Evolutionary conservation across 306 rosid species (phyloP).

Genomic region (Leucaena leucocephala): DNA sequence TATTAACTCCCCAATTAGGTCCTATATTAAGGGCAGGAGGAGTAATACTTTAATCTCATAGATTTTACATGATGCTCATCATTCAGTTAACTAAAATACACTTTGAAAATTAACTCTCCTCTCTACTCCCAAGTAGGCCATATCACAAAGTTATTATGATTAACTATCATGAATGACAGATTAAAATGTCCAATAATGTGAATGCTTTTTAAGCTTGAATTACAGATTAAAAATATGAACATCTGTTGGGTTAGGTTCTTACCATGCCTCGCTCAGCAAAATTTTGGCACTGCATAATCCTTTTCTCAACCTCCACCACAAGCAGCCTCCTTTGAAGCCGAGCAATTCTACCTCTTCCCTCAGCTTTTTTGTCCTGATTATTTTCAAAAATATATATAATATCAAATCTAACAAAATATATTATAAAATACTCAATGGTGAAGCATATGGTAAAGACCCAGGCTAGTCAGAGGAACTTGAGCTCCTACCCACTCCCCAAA

Average conservation of each 20-base stretch:
- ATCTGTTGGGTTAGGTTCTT: slow-evolving; percentile 41
- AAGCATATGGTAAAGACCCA: background rate
- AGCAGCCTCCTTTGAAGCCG: slow-evolving; percentile 83
- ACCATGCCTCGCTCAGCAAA: slow-evolving; percentile 70
- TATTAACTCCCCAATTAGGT: no score
- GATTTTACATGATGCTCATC: background rate
- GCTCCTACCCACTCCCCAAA: no score
- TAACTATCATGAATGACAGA: no score
- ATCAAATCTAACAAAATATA: background rate
- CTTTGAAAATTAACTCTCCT: background rate
- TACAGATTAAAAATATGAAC: background rate
- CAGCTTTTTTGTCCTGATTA: slow-evolving; percentile 84
- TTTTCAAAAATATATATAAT: background rate
- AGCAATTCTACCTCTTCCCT: slow-evolving; percentile 92
- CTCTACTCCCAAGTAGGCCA: background rate
- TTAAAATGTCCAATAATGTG: background rate
- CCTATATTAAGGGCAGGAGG: no score
- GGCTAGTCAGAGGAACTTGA: background rate
- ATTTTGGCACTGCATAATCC: slow-evolving; percentile 70
- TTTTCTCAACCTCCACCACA: slow-evolving; percentile 77
- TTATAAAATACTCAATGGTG: background rate
- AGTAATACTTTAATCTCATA: no score
- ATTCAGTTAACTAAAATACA: background rate
- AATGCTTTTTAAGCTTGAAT: slow-evolving; percentile 2
- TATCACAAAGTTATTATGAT: background rate